A percentile compares a stretch with the other conserved stretches of the same genome.
These are phyloP conservation scores for Populus hybrid DNA, from an alignment of 441 rosid genomes.

Conservation along the genomic window DNA sequence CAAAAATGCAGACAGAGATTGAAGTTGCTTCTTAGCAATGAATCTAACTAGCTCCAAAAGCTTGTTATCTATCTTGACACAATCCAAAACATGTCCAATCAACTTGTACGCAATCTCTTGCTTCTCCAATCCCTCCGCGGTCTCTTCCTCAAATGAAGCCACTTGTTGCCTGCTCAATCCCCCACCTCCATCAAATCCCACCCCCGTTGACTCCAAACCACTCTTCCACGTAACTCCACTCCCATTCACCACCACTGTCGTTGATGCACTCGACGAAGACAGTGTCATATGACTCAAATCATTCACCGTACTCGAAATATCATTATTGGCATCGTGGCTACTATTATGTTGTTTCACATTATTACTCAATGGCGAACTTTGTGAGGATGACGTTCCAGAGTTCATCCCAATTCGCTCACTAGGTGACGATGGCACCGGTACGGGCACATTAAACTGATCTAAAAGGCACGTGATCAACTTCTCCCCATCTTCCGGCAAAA, in stretches of 20 bases:
- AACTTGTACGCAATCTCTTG: slow-evolving; percentile 84
- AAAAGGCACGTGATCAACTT: slow-evolving; percentile 59
- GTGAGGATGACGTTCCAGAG: slow-evolving; percentile 64
- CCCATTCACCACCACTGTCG: slow-evolving; percentile 52
- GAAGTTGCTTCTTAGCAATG: slow-evolving; percentile 85
- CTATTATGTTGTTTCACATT: slow-evolving; percentile 30
- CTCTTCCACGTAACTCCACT: slow-evolving; percentile 57
- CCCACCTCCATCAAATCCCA: slow-evolving; percentile 47
- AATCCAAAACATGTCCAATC: slow-evolving; percentile 66
- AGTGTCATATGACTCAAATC: slow-evolving; percentile 49
- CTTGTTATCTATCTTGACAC: slow-evolving; percentile 62
- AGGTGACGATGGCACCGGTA: slow-evolving; percentile 45
- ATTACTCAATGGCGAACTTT: slow-evolving; percentile 58
- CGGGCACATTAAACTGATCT: slow-evolving; percentile 52
- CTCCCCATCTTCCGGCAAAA: slow-evolving; percentile 61
- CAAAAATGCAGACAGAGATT: slow-evolving; percentile 77
- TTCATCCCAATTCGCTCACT: slow-evolving; percentile 39
- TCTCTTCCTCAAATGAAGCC: slow-evolving; percentile 82
- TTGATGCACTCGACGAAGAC: slow-evolving; percentile 35
- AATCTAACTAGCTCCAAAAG: slow-evolving; percentile 73
- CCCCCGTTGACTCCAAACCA: slow-evolving; percentile 45
- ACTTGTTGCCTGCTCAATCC: slow-evolving; percentile 56
- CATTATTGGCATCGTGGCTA: slow-evolving; percentile 30
- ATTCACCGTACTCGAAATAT: slow-evolving; percentile 54
- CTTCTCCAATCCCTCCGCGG: slow-evolving; percentile 82